These are phyloP conservation scores for Boletus rubroflammeus DNA, from an alignment of 768 basidiomycete species.

Conservation along the genomic window DNA sequence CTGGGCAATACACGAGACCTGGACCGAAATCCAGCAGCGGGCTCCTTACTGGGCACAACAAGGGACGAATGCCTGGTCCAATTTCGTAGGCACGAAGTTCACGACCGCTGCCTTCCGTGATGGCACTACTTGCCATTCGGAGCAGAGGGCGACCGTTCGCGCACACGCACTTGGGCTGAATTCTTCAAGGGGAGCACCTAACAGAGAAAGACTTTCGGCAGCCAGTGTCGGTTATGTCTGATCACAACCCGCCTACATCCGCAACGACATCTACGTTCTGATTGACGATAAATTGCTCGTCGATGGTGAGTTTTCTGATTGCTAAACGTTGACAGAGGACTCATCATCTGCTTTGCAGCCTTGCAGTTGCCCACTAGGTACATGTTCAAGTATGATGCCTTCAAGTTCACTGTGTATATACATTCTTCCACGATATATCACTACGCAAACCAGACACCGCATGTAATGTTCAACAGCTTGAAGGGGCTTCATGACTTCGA, in stretches of 20 bases:
- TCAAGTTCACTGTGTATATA: too few species aligned
- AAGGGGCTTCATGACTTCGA: too few species aligned
- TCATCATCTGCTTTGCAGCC: too few species aligned
- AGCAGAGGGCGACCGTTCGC: background rate
- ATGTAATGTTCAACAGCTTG: too few species aligned
- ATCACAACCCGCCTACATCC: background rate
- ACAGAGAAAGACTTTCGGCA: background rate
- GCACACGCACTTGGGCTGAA: background rate
- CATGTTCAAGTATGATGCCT: too few species aligned
- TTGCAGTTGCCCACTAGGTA: too few species aligned
- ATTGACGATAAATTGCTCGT: background rate
- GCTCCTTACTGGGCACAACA: conserved; percentile 20
- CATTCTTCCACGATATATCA: too few species aligned
- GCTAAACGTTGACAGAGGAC: too few species aligned
- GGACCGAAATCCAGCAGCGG: conserved; percentile 4
- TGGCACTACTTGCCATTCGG: background rate
- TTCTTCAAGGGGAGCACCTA: background rate
- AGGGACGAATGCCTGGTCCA: conserved; percentile 18
- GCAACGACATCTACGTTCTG: background rate
- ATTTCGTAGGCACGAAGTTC: background rate
- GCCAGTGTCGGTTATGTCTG: background rate
- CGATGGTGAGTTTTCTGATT: background rate
- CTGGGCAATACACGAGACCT: conserved; percentile 46
- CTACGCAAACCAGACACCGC: too few species aligned
- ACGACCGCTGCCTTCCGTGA: background rate